Percentiles rank a stretch among this genome's conserved stretches.
Conservation (phyloP, 345 rosid species). For the Orychophragmus violaceus region DNA sequence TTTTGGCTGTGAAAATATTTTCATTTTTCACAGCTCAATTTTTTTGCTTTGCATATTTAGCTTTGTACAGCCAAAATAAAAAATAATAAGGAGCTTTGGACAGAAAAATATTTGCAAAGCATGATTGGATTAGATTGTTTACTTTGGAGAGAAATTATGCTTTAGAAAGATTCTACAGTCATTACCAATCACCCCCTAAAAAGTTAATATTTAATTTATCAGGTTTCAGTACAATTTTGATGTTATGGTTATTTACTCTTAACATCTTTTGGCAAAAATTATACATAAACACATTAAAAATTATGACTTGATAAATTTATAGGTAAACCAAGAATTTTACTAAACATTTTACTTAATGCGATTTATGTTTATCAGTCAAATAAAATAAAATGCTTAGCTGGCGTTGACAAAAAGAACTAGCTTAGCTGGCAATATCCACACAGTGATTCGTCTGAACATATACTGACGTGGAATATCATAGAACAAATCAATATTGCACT, state of each 20-base stretch:
- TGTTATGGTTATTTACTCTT: neutral
- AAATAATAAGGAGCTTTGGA: too few species aligned
- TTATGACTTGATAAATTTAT: neutral
- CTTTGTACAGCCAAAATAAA: too few species aligned
- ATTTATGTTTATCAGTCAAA: neutral
- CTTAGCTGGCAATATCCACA: neutral
- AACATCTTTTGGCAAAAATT: neutral
- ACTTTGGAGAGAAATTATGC: too few species aligned
- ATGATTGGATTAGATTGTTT: too few species aligned
- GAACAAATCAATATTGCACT: neutral
- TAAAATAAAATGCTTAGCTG: constrained; percentile 3
- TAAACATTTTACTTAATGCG: neutral
- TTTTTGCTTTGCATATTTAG: too few species aligned
- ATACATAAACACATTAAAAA: neutral
- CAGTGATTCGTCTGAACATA: neutral
- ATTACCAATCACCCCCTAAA: too few species aligned
- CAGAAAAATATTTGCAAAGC: too few species aligned
- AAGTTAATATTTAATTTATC: too few species aligned
- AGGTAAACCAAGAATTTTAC: neutral
- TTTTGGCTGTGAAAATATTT: too few species aligned
- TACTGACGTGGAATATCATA: neutral
- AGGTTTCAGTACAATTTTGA: neutral
- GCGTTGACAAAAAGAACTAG: neutral
- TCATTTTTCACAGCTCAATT: too few species aligned
- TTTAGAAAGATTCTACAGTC: too few species aligned